Evolutionary conservation across 805 yeast genomes (phyloP), one percentile per base, ranked within the genome.

Genomic region (Candida vartiovaarae): DNA sequence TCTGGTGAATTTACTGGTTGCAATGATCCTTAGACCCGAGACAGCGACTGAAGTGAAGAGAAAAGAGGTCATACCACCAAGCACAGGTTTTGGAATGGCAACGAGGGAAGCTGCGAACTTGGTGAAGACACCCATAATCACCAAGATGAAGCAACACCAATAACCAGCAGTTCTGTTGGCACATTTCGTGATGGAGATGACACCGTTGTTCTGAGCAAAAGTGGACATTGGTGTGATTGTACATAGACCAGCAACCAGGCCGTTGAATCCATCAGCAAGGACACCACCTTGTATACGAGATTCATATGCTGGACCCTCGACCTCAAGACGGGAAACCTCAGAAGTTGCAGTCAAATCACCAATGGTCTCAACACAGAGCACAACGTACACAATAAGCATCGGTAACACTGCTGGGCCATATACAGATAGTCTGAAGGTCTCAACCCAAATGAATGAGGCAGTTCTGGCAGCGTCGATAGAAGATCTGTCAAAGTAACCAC

Each of bases 141-240:
- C 61, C 52, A 89, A 68, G 69, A 84, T 84, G 66, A 84, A 74
- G 52, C 86, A 82, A 65, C 86, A 77, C 78, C 85, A 82, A 62
- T 78, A 80, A 31, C 93, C 97, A 25, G 77, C 85, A 38, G 74
- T 70, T 67, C 95, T 76, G 55, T 86, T 80, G 38, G 96, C 96
- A 67, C 95, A 87, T 61, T 85, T 87, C 39, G 96, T 89, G 61
- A 90, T 74, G 24, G 95, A 81, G 52, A 89, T 87, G 46, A 89
- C 96, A 71, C 96, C 96, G 61, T 89, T 89, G 66, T 89, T 89
- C 65, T 89, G 96, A 7, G 96, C 96, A 68, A 89, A 89, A 0
- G 93, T 84, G 11, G 95, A 81, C 80, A 88, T 73, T 45, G 96
- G 96, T 10, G 95, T 84, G 47, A 84, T 69, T 20, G 95, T 88